Conservation (phyloP, 2,329 filamentous ascomycete species). For the Sclerotinia nivalis region DNA sequence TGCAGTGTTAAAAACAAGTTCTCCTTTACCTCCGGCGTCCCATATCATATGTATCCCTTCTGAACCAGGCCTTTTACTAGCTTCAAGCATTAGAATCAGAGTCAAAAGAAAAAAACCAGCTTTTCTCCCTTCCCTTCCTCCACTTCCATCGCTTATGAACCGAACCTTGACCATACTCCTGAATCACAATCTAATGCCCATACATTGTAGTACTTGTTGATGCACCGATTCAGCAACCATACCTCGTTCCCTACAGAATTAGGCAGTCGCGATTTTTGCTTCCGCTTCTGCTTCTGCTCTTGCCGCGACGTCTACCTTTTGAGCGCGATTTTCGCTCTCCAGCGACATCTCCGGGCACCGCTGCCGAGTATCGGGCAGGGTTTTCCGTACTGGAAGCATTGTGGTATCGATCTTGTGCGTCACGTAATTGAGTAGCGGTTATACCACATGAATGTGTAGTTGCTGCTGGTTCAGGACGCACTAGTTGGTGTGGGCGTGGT, state of each 20-base stretch:
- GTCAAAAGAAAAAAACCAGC: background rate
- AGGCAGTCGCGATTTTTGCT: fast-evolving
- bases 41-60: background rate
- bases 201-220: background rate
- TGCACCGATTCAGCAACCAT: background rate
- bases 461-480: background rate
- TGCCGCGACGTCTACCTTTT: background rate
- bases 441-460: background rate
- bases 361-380: too few relatives aligned
- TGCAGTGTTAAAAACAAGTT: background rate
- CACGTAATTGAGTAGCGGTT: too few relatives aligned
- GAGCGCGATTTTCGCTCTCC: background rate
- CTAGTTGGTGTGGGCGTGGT: too few relatives aligned
- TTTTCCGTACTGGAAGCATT: too few relatives aligned
- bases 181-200: background rate
- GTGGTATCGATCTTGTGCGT: too few relatives aligned
- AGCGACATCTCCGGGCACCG: too few relatives aligned
- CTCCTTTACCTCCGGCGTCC: background rate
- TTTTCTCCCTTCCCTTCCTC: background rate
- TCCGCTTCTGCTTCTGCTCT: background rate
- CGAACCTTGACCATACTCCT: background rate
- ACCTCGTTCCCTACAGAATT: background rate
- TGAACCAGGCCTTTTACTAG: background rate
- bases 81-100: background rate
- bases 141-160: background rate